Conservation (phyloP, 2,329 filamentous ascomycete genomes). For the Zasmidium cellare region DNA sequence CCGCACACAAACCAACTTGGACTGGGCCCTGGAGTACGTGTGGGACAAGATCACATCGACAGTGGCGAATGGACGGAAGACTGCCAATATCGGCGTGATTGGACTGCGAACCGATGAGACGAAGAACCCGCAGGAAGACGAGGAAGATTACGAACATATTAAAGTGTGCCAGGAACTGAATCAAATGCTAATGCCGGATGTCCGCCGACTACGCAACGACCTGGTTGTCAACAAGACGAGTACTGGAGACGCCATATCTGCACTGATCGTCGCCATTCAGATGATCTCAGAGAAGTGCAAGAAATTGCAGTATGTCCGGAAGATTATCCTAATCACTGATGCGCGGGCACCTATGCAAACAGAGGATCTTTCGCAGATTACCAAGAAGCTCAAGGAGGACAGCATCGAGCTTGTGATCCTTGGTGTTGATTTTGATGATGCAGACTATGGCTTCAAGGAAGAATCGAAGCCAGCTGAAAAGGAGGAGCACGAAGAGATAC, state of each 20-base stretch:
- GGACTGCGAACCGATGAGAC: conserved; percentile 79
- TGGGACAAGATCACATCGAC: conserved; percentile 89
- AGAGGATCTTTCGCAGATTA: conserved; percentile 70
- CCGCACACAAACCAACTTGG: conserved; percentile 75
- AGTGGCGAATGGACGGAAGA: conserved; percentile 70
- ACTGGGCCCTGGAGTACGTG: conserved; percentile 86
- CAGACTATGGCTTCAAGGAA: conserved; percentile 87
- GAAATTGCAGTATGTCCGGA: conserved; percentile 76
- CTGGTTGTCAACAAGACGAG: conserved; percentile 69
- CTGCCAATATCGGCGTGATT: conserved; percentile 73
- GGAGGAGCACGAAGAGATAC: conserved; percentile 68
- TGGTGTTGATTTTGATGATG: conserved; percentile 90
- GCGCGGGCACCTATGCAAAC: conserved; percentile 71
- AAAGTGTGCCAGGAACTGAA: conserved; percentile 64
- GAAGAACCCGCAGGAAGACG: conserved; percentile 63
- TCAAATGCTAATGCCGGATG: conserved; percentile 68
- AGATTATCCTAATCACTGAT: conserved; percentile 84
- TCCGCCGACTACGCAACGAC: conserved; percentile 63
- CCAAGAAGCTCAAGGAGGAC: conserved; percentile 70
- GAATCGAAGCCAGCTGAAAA: conserved; percentile 76
- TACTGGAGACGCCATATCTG: conserved; percentile 79
- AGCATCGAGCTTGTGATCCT: conserved; percentile 77
- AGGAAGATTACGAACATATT: conserved; percentile 79
- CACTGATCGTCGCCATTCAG: conserved; percentile 79
- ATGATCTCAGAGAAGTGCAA: conserved; percentile 82